Conservation (phyloP, 1,139 yeast genomes). For the Geotrichum candidum region DNA sequence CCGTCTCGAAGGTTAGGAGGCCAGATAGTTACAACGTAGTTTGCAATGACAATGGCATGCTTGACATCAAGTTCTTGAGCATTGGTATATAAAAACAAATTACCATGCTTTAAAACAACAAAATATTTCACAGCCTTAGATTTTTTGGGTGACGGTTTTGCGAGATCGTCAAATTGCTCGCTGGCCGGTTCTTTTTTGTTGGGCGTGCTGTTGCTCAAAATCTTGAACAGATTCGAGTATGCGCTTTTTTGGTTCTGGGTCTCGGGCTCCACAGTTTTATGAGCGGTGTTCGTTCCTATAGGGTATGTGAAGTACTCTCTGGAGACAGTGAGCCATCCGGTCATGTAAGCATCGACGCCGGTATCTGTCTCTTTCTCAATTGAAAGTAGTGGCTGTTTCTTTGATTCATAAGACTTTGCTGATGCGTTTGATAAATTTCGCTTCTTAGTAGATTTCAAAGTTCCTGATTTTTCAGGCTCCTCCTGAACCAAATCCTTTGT, state of each 20-base stretch:
- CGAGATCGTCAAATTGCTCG: neutral
- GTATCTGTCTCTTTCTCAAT: conserved; percentile 48
- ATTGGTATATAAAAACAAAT: conserved; percentile 71
- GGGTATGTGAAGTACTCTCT: conserved; percentile 57
- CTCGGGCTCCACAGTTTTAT: neutral
- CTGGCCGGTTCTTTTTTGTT: neutral
- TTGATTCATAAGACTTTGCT: conserved; percentile 8
- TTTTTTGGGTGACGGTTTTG: conserved; percentile 9
- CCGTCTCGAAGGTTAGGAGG: conserved; percentile 70
- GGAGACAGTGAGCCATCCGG: conserved; percentile 83
- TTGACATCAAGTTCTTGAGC: conserved; percentile 59
- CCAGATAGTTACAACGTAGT: conserved; percentile 76
- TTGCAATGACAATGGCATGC: conserved; percentile 72
- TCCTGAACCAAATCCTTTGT: neutral
- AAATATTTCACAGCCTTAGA: conserved; percentile 32
- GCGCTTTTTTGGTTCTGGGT: conserved; percentile 37
- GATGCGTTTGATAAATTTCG: conserved; percentile 1
- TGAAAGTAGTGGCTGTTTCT: conserved; percentile 14
- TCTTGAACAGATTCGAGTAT: conserved; percentile 29
- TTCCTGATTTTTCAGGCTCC: neutral
- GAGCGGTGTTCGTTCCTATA: conserved; percentile 25
- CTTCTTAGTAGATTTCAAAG: neutral
- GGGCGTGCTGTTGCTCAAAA: neutral
- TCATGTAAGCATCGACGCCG: conserved; percentile 60
- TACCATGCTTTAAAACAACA: conserved; percentile 61